These are phyloP conservation scores for Solanum clarkiae DNA, from an alignment of 257 asterid species.

Conservation along the genomic window DNA sequence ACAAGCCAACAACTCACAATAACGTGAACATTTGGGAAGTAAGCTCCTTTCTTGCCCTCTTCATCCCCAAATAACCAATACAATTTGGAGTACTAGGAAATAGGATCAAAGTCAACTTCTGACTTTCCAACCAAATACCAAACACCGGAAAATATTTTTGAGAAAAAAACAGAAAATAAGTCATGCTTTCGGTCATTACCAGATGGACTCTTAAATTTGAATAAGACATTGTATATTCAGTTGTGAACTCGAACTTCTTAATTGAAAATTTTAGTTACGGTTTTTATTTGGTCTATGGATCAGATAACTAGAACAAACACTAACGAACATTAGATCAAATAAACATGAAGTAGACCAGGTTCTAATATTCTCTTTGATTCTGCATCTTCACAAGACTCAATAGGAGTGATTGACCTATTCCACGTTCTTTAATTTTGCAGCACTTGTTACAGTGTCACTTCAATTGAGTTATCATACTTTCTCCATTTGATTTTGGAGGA, in stretches of 20 bases:
- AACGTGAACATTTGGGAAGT: background rate
- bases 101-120: background rate
- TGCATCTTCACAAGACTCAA: background rate
- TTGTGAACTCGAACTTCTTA: background rate
- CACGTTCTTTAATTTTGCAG: background rate
- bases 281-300: background rate
- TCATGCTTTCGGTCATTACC: background rate
- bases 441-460: background rate
- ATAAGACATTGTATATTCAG: background rate
- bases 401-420: background rate
- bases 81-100: background rate
- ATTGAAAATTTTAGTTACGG: background rate
- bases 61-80: background rate
- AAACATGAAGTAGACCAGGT: background rate
- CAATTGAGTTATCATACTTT: background rate
- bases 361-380: background rate
- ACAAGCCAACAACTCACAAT: background rate
- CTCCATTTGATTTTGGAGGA: background rate
- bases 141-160: background rate
- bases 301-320: background rate
- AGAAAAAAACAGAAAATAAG: background rate
- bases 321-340: background rate
- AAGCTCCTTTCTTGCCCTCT: background rate
- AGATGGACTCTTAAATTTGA: background rate
- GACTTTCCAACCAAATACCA: background rate